Evolutionary conservation across 2,329 filamentous ascomycete species (phyloP).

Genomic region (Ophiostoma montium): DNA sequence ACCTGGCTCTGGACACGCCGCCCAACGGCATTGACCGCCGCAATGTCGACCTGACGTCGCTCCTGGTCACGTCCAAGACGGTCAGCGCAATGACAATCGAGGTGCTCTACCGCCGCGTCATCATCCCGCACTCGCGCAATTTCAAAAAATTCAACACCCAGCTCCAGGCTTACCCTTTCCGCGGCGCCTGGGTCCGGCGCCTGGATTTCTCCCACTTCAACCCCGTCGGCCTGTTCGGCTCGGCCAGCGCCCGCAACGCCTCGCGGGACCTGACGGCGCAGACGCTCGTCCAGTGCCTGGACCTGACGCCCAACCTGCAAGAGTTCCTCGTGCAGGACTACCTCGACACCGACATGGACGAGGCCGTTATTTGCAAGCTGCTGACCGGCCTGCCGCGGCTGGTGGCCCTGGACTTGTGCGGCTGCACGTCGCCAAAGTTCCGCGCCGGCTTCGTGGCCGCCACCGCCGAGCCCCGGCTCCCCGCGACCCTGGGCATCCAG

Average conservation of each 20-base stretch:
- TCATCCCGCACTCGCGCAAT: conserved; percentile 68
- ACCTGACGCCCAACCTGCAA: conserved; percentile 57
- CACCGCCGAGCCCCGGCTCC: conserved; percentile 24
- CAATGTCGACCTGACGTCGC: conserved; percentile 64
- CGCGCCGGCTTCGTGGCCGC: conserved; percentile 47
- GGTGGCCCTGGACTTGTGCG: conserved; percentile 61
- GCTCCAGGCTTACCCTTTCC: conserved; percentile 47
- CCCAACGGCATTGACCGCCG: conserved; percentile 63
- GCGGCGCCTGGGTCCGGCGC: conserved; percentile 63
- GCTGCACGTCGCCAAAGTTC: conserved; percentile 55
- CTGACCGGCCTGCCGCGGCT: conserved; percentile 52
- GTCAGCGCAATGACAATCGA: conserved; percentile 59
- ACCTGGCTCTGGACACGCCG: conserved; percentile 57
- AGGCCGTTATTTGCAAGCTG: conserved; percentile 54
- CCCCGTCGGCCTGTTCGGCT: conserved; percentile 61
- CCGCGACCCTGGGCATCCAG: conserved; percentile 42
- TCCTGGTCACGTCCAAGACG: conserved; percentile 61
- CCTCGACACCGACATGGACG: conserved; percentile 59
- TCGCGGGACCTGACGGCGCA: conserved; percentile 63
- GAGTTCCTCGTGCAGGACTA: conserved; percentile 74
- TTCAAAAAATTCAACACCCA: conserved; percentile 70
- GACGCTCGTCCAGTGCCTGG: conserved; percentile 57
- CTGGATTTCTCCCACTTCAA: conserved; percentile 81
- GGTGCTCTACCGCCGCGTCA: conserved; percentile 66
- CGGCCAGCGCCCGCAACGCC: conserved; percentile 57